These are phyloP conservation scores for Irineochytrium annulatum DNA, from an alignment of 192 early-diverging fungal species.

Conservation along the genomic window DNA sequence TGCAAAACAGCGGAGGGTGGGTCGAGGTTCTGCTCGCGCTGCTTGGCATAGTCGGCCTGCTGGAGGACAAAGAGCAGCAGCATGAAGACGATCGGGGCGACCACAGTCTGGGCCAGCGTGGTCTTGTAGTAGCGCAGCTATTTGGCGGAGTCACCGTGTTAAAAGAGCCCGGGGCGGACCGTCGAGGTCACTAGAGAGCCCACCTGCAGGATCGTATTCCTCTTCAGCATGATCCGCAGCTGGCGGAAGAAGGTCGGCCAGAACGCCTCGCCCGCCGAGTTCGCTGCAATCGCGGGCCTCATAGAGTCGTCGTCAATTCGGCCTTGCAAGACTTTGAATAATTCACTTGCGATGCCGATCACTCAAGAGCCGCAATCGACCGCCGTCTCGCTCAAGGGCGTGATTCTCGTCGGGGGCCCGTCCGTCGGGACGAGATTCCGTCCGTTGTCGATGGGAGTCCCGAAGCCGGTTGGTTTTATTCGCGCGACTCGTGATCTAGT, in stretches of 20 bases:
- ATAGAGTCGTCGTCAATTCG: too few relatives aligned
- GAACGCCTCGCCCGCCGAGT: not conserved
- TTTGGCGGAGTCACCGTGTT: not conserved
- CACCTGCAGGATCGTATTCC: slow-evolving; percentile 1
- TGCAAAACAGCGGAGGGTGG: not conserved
- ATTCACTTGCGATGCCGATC: too few relatives aligned
- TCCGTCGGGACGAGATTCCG: slow-evolving; percentile 97
- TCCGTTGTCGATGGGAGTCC: slow-evolving; percentile 90
- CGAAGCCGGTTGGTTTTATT: slow-evolving; percentile 71
- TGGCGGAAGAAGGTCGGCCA: not conserved
- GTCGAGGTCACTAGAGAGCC: not conserved
- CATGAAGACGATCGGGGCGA: slow-evolving; percentile 56
- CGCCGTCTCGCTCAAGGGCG: slow-evolving; percentile 76
- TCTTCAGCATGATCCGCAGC: slow-evolving; percentile 1
- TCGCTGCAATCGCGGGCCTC: slow-evolving; percentile 12
- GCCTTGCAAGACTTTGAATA: too few relatives aligned
- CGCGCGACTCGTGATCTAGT: not conserved
- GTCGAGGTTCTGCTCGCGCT: not conserved
- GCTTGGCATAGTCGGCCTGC: not conserved
- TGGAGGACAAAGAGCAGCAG: slow-evolving; percentile 53
- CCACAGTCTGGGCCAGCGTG: slow-evolving; percentile 48
- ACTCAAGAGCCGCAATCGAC: too few relatives aligned
- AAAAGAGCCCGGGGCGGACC: not conserved
- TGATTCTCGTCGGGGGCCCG: slow-evolving; percentile 96
- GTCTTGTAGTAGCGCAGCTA: slow-evolving; percentile 47